These are phyloP conservation scores for Rhodocollybia butyracea DNA, from an alignment of 768 basidiomycete species.

Conservation along the genomic window DNA sequence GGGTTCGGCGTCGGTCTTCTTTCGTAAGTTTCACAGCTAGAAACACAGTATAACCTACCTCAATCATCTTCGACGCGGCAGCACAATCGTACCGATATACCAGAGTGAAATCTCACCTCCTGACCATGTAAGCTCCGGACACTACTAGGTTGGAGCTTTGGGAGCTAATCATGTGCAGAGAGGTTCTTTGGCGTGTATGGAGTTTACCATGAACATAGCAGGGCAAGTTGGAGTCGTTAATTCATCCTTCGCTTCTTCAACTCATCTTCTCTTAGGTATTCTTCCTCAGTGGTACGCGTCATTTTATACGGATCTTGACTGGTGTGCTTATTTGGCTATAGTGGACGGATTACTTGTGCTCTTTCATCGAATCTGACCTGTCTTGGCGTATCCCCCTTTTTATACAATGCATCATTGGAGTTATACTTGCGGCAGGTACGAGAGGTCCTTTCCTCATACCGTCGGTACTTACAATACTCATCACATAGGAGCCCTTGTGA, in stretches of 20 bases:
- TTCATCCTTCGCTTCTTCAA: neutral
- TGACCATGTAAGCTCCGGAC: constrained; percentile 57
- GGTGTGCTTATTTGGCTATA: constrained; percentile 22
- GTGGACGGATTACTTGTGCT: constrained; percentile 88
- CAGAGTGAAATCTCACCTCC: constrained; percentile 96
- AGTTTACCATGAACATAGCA: constrained; percentile 90
- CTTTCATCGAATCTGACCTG: constrained; percentile 60
- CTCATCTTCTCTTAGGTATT: neutral
- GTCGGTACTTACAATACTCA: neutral
- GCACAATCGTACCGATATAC: constrained; percentile 93
- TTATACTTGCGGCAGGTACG: constrained; percentile 53
- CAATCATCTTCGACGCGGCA: constrained; percentile 24
- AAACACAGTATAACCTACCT: neutral
- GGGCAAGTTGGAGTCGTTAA: constrained; percentile 33
- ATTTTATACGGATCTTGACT: constrained; percentile 61
- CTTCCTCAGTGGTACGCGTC: constrained; percentile 53
- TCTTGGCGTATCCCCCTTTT: constrained; percentile 70
- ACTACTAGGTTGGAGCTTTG: neutral
- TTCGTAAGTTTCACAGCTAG: constrained; percentile 45
- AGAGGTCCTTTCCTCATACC: neutral
- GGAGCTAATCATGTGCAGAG: constrained; percentile 45
- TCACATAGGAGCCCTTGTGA: constrained; percentile 37
- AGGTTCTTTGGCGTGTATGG: constrained; percentile 90
- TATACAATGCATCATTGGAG: constrained; percentile 64
- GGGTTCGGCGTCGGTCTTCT: constrained; percentile 78